Conservation (phyloP, 495 filamentous ascomycete species). For the Penicillium arizonense region DNA sequence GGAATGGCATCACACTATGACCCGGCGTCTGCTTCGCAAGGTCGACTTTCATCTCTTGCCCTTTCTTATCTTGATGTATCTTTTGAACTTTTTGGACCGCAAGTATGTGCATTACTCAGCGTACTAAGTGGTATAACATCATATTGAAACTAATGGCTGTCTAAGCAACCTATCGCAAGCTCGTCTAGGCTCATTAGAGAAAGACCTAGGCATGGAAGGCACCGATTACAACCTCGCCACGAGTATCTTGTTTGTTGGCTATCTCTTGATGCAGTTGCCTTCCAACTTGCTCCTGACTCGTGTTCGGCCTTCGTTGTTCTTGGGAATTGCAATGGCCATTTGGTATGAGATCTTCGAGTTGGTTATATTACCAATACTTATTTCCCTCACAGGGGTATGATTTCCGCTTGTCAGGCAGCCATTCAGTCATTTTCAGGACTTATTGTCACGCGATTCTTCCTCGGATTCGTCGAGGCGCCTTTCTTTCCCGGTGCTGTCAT, state of each 20-base stretch:
- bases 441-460: constrained; percentile 63
- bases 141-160: neutral
- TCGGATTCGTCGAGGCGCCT: constrained; percentile 60
- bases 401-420: constrained; percentile 61
- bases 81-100: constrained; percentile 78
- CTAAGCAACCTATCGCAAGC: constrained; percentile 34
- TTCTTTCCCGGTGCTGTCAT: constrained; percentile 47
- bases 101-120: constrained; percentile 27
- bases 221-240: constrained; percentile 56
- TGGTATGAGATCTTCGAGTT: constrained; percentile 52
- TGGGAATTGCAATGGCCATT: constrained; percentile 28
- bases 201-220: constrained; percentile 45
- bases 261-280: constrained; percentile 57
- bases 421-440: constrained; percentile 57
- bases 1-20: constrained; percentile 37
- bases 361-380: constrained; percentile 33
- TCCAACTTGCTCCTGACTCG: constrained; percentile 59
- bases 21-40: constrained; percentile 49
- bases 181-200: constrained; percentile 43
- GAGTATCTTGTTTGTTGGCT: constrained; percentile 71
- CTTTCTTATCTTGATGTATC: constrained; percentile 67
- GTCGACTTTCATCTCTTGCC: constrained; percentile 62
- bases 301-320: constrained; percentile 31
- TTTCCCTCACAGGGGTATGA: constrained; percentile 52
- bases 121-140: no score